Percentiles rank a stretch among this genome's conserved stretches.
These are phyloP conservation scores for Heritiera fomes DNA, from an alignment of 345 rosid species.

Conservation along the genomic window DNA sequence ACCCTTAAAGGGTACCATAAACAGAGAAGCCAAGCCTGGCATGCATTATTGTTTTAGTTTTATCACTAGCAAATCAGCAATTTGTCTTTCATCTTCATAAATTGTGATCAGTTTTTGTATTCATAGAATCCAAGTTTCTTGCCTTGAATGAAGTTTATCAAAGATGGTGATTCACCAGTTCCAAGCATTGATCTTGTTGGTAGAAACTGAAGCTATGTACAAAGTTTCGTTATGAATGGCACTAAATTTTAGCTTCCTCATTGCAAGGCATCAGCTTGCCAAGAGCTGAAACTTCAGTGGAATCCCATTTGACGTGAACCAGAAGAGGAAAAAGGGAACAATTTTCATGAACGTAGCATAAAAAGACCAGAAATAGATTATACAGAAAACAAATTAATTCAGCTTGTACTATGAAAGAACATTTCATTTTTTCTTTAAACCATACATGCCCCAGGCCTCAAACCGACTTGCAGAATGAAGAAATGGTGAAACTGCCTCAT, in stretches of 20 bases:
- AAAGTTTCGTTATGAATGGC: background rate
- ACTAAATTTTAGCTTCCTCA: background rate
- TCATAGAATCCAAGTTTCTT: background rate
- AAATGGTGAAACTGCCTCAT: too few relatives aligned
- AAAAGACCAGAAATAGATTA: background rate
- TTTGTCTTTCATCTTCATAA: background rate
- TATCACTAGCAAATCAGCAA: background rate
- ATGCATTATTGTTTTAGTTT: background rate
- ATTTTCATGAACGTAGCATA: background rate
- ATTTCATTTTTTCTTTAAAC: too few relatives aligned
- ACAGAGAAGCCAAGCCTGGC: background rate
- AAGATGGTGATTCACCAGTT: background rate
- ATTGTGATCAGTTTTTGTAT: background rate
- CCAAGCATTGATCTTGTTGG: background rate
- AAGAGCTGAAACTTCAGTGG: background rate
- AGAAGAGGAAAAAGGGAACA: background rate
- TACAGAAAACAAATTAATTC: background rate
- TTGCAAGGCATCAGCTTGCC: background rate
- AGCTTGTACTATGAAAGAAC: too few relatives aligned
- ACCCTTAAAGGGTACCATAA: too few relatives aligned
- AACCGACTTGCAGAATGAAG: too few relatives aligned
- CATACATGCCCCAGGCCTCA: too few relatives aligned
- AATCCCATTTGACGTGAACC: background rate
- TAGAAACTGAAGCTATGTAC: background rate
- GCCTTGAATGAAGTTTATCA: background rate